Conservation (phyloP, 257 asterid genomes). For the Gentiana dahurica region DNA sequence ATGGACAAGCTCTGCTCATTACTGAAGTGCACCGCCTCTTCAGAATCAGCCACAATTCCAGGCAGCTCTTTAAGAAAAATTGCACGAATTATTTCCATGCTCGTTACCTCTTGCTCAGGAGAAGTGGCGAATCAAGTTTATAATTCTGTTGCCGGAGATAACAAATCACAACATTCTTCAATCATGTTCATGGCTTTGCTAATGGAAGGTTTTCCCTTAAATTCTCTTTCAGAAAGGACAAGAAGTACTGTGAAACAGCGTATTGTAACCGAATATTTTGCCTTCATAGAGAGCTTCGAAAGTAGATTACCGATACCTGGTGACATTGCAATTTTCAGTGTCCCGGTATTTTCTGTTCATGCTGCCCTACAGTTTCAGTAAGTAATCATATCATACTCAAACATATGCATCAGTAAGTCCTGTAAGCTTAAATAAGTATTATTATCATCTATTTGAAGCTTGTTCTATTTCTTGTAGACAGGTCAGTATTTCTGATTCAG, state of each 20-base stretch:
- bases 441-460: not conserved
- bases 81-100: conserved; percentile 55
- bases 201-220: conserved; percentile 82
- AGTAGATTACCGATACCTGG: conserved; percentile 23
- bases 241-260: conserved; percentile 55
- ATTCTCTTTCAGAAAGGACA: conserved; percentile 52
- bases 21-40: conserved; percentile 32
- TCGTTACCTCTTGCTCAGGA: conserved; percentile 47
- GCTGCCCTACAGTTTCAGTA: conserved; percentile 77
- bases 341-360: conserved; percentile 69
- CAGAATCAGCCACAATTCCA: conserved; percentile 41
- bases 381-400: conserved; percentile 20
- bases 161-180: conserved; percentile 28
- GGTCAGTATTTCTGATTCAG: conserved; percentile 69
- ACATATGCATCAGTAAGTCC: too few relatives aligned
- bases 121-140: conserved; percentile 56
- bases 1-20: conserved; percentile 54
- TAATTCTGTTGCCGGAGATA: conserved; percentile 33
- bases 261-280: conserved; percentile 57
- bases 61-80: conserved; percentile 52
- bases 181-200: conserved; percentile 50
- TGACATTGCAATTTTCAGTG: conserved; percentile 43
- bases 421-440: not conserved
- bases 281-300: conserved; percentile 49
- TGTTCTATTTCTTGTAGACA: conserved; percentile 32